Evolutionary conservation across 257 asterid genomes (phyloP).

Genomic region (Cinchona pubescens): DNA sequence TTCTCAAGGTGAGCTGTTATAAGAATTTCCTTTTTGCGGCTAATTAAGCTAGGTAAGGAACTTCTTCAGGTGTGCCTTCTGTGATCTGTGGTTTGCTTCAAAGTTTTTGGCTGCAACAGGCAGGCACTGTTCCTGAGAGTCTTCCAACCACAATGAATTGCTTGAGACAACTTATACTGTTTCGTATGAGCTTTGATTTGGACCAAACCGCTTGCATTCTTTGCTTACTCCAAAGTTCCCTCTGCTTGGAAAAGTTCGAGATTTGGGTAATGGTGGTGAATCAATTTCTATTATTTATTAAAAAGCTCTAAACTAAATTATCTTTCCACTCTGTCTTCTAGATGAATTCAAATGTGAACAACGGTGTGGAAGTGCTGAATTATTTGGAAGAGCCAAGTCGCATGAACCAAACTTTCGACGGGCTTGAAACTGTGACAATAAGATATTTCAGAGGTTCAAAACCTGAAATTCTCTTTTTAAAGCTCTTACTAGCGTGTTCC

Average conservation of each 20-base stretch:
- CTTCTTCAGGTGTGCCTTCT: neutral
- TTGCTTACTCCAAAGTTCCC: neutral
- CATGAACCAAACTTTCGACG: neutral
- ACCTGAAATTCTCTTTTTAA: neutral
- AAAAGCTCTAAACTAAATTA: too few species aligned
- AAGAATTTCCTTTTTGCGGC: neutral
- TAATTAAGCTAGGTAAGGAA: neutral
- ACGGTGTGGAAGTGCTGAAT: neutral
- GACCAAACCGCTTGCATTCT: neutral
- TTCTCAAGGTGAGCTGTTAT: slow-evolving; percentile 9
- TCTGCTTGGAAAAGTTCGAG: neutral
- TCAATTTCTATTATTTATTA: too few species aligned
- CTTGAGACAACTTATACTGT: neutral
- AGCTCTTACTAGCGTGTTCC: neutral
- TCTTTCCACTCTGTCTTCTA: neutral
- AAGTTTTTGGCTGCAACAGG: slow-evolving; percentile 9
- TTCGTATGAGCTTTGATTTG: neutral
- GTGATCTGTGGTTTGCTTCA: neutral
- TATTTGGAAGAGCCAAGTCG: neutral
- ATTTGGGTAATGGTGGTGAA: neutral
- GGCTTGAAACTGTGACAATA: neutral
- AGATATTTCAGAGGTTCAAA: neutral
- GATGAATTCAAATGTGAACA: neutral
- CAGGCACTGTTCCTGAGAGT: neutral
- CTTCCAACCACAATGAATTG: neutral